Base-by-base conservation (phyloP, 1,284 basidiomycete genomes). In the Tremellales sp. region DNA sequence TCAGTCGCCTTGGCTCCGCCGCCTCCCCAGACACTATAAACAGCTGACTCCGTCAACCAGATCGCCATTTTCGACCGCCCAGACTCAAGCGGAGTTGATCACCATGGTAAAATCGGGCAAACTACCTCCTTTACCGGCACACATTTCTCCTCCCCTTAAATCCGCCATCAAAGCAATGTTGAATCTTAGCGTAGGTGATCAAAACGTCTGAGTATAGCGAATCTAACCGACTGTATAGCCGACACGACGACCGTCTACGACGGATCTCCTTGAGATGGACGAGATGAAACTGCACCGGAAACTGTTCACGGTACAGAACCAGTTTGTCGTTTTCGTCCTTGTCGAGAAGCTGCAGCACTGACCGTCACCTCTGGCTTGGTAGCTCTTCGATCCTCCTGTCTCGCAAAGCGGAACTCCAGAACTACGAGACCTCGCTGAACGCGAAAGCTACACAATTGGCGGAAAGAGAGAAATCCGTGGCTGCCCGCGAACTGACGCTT, bases 381-480 rank as follows among this genome's bases (percentile, higher is more conserved):
- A n/a, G n/a, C n/a, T n/a, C n/a, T n/a, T n/a, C n/a, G n/a, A n/a
- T n/a, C n/a, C n/a, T n/a, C n/a, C n/a, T n/a, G n/a, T n/a, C n/a
- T n/a, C n/a, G n/a, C 55, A 8, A 70, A 61, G 68, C 68, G 47
- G 80, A 84, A 36, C 54, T 68, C 8, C 77, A 79, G 27, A 74
- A 83, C 40, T 80, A 79, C 12, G 80, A 80, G 28, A 55, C 56
- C 26, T 45, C 43, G 2, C 16, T 66, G 5, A 34, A 46, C 1
- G 47, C 59, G 10, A 51, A 56, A 9, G 46, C 55, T 7, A 47
- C 48, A 5, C 84, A 82, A 1, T 75, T 88, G 14, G 71, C 76
- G 5, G 75, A 75, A 40, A 77, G 84, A 7, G 85, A 88, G 57
- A 79, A 33, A 13, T 32, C 22, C 12, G 21, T 61, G 19, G 35